Conservation (phyloP, 805 yeast genomes). For the Yamadazyma tumulicola region DNA sequence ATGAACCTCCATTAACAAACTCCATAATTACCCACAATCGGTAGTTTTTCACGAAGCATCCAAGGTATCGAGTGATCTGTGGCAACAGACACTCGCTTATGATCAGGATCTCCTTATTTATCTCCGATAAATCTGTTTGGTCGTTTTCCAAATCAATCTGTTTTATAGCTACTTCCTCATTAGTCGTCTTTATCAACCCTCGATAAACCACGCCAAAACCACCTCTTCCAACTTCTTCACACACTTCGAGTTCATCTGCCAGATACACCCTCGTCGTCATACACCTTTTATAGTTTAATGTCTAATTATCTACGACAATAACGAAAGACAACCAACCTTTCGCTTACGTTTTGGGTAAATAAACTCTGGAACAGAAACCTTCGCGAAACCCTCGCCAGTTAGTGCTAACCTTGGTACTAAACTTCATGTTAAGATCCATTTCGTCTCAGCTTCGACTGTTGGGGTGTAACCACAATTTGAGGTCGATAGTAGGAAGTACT, state of each 20-base stretch:
- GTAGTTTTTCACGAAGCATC: constrained; percentile 66
- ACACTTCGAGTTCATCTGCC: constrained; percentile 39
- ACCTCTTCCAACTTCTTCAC: constrained; percentile 66
- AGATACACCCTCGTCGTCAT: constrained; percentile 18
- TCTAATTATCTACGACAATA: too few relatives aligned
- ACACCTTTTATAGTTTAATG: too few relatives aligned
- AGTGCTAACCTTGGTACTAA: too few relatives aligned
- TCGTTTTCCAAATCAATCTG: constrained; percentile 74
- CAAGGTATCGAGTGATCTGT: constrained; percentile 65
- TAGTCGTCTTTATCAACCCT: constrained; percentile 47
- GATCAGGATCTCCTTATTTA: constrained; percentile 68
- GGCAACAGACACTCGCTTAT: constrained; percentile 61
- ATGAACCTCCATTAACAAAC: constrained; percentile 73
- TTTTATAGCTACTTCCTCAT: constrained; percentile 52
- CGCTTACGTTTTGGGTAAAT: too few relatives aligned
- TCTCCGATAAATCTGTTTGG: constrained; percentile 58
- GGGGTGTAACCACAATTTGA: too few relatives aligned
- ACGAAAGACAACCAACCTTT: too few relatives aligned
- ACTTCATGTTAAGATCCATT: too few relatives aligned
- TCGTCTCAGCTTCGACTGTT: background rate
- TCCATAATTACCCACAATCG: constrained; percentile 83
- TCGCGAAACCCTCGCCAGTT: too few relatives aligned
- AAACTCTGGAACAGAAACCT: too few relatives aligned
- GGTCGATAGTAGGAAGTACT: background rate
- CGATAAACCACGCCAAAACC: constrained; percentile 76